Evolutionary conservation across 192 early-diverging fungal genomes (phyloP).

Genomic region (Coemansia sp.): DNA sequence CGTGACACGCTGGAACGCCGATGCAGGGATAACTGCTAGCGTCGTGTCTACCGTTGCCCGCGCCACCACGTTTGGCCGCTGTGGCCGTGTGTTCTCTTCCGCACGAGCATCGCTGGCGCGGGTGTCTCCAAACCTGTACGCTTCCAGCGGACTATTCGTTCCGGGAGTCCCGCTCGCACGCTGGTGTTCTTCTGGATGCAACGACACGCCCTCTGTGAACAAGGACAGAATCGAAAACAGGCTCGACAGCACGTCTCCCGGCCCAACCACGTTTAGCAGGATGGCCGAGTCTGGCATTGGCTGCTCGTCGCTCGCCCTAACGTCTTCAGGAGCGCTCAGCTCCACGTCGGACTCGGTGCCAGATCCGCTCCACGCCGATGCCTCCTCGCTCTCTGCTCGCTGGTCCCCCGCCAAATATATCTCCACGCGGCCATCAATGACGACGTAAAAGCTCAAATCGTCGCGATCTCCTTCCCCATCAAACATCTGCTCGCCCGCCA

Average conservation of each 20-base stretch:
- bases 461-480: constrained; percentile 64
- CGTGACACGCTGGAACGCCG: constrained; percentile 86
- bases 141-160: not conserved
- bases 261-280: constrained; percentile 80
- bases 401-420: constrained; percentile 63
- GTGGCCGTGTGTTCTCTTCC: constrained; percentile 21
- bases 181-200: constrained; percentile 13
- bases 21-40: constrained; percentile 89
- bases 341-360: not conserved
- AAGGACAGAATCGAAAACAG: constrained; percentile 90
- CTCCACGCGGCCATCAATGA: constrained; percentile 92
- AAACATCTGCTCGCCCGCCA: constrained; percentile 76
- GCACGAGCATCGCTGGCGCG: not conserved
- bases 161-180: not conserved
- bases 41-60: constrained; percentile 87
- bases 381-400: not conserved
- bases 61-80: constrained; percentile 76
- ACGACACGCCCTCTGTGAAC: constrained; percentile 75
- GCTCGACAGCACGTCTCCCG: constrained; percentile 88
- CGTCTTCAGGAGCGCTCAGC: not conserved
- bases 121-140: not conserved
- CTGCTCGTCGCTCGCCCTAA: constrained; percentile 7
- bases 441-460: constrained; percentile 84
- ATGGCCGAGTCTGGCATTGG: constrained; percentile 56
- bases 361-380: not conserved